These are phyloP conservation scores for Rutstroemia sp. DNA, from an alignment of 2,329 filamentous ascomycete species.

Conservation along the genomic window DNA sequence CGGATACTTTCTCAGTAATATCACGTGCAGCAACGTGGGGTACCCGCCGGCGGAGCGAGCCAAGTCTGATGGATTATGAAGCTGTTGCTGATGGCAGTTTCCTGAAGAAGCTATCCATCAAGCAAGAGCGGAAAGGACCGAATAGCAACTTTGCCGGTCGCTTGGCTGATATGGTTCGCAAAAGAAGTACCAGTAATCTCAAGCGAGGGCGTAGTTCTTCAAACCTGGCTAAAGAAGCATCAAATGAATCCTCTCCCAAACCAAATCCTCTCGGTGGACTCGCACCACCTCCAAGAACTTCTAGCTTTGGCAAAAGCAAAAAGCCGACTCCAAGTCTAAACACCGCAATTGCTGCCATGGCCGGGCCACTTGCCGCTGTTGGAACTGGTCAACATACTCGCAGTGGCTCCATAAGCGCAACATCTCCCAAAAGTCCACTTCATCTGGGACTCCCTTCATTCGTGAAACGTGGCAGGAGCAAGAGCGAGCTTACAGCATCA, in stretches of 20 bases:
- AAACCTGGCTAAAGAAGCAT: constrained; percentile 14
- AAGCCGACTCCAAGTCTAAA: constrained; percentile 51
- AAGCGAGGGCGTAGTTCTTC: constrained; percentile 25
- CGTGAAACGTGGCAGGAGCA: constrained; percentile 44
- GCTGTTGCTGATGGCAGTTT: constrained; percentile 53
- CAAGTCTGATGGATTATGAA: constrained; percentile 50
- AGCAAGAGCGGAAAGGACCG: constrained; percentile 35
- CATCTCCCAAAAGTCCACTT: constrained; percentile 41
- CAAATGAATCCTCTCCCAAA: constrained; percentile 27
- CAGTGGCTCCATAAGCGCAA: constrained; percentile 52
- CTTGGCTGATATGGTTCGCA: constrained; percentile 26
- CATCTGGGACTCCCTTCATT: constrained; percentile 33
- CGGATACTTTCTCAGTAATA: constrained; percentile 46
- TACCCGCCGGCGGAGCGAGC: constrained; percentile 58
- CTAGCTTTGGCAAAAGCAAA: constrained; percentile 37
- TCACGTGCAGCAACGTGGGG: constrained; percentile 64
- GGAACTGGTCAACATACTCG: constrained; percentile 44
- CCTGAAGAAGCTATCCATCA: constrained; percentile 54
- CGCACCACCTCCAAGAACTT: constrained; percentile 42
- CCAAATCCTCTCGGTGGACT: constrained; percentile 33
- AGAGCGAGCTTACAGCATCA: constrained; percentile 42
- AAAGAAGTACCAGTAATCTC: constrained; percentile 26
- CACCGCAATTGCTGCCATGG: constrained; percentile 50
- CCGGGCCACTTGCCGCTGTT: constrained; percentile 46
- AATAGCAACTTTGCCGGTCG: constrained; percentile 41